Evolutionary conservation across 306 rosid genomes (phyloP).

Genomic region (Crotalaria pallida): DNA sequence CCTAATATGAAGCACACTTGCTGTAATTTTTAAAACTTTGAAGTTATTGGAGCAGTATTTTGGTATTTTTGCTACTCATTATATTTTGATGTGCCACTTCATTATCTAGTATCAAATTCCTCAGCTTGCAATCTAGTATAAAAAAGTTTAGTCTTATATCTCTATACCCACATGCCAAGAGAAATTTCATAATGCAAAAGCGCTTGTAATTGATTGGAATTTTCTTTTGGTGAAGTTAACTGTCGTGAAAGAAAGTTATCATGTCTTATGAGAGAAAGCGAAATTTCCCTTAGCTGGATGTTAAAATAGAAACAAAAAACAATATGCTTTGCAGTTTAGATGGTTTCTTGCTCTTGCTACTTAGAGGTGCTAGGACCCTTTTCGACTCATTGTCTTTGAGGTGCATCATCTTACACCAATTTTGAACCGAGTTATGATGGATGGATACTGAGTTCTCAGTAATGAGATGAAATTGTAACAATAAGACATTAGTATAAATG

Average conservation of each 20-base stretch:
- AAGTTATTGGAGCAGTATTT: not conserved
- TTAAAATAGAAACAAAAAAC: not conserved
- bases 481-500: not conserved
- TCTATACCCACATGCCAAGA: no score
- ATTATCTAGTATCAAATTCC: not conserved
- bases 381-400: no score
- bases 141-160: not conserved
- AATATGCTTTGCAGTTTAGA: not conserved
- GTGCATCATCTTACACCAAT: no score
- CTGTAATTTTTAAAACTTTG: not conserved
- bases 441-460: no score
- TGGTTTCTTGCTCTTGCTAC: no score
- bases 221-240: not conserved
- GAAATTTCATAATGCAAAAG: not conserved
- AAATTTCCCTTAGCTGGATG: not conserved
- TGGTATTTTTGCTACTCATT: not conserved
- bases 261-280: not conserved
- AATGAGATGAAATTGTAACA: not conserved
- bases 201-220: not conserved
- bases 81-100: not conserved
- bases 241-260: not conserved
- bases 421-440: no score
- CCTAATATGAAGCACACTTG: not conserved
- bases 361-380: no score
- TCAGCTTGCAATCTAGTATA: not conserved